Conservation (phyloP, 83 land plant species). For the Picea abies region DNA sequence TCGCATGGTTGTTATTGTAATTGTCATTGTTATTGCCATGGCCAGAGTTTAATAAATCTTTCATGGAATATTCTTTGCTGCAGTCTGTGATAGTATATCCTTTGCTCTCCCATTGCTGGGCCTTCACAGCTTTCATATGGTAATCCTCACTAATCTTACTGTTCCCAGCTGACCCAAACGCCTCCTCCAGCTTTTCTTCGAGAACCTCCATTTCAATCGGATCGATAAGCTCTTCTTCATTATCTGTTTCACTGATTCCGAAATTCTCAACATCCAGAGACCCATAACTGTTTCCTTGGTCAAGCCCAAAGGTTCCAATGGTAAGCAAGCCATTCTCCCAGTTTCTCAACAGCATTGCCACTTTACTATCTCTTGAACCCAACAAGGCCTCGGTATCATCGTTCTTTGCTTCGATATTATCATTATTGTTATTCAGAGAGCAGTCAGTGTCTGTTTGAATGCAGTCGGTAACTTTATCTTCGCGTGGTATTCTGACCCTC, state of each 20-base stretch:
- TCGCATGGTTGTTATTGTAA: neutral
- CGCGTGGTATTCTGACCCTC: neutral
- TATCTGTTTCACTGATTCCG: neutral
- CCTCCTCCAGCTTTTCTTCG: slow-evolving; percentile 5
- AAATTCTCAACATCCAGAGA: slow-evolving; percentile 6
- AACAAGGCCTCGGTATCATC: slow-evolving; percentile 11
- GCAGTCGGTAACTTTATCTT: too few species aligned
- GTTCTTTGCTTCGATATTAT: neutral
- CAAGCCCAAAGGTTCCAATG: slow-evolving; percentile 13
- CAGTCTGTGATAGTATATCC: neutral
- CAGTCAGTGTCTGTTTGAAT: too few species aligned
- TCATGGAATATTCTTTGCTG: neutral
- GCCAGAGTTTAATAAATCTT: neutral
- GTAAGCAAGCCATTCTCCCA: slow-evolving; percentile 12
- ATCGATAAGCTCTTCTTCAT: slow-evolving; percentile 12
- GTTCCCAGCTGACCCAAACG: neutral
- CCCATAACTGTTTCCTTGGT: neutral
- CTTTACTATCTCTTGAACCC: slow-evolving; percentile 2
- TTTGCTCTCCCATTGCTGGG: neutral
- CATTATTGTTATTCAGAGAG: too few species aligned
- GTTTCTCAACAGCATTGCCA: neutral
- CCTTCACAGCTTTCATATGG: neutral
- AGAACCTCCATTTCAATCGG: slow-evolving; percentile 6
- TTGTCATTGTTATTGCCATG: neutral
- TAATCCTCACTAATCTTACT: neutral